Base-by-base conservation (phyloP, 192 early-diverging fungal genomes). In the Coemansia sp. region DNA sequence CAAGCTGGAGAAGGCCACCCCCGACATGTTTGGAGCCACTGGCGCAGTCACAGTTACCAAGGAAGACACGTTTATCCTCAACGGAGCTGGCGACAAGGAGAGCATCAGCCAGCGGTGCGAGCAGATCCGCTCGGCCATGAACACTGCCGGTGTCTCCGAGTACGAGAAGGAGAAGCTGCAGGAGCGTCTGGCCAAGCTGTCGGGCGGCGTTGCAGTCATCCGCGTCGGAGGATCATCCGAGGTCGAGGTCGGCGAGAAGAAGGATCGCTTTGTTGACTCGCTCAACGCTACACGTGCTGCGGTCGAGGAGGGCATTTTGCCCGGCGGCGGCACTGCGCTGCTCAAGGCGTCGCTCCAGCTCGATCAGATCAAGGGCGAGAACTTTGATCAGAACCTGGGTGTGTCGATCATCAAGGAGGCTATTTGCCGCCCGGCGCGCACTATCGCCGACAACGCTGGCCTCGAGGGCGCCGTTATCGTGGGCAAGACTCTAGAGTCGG, bases 181-280 rank as follows among this genome's bases (percentile, higher is more conserved):
- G 83, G 98, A 99, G 84, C 91, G 98, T 68, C 89, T 99, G 73
- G 98, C 98, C 68, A 98, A 98, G 83, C 83, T 99, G 20, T 90
- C 90, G 51, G 95, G 95, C 57, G 98, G 98, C 85, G 98, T 99
- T 55, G 98, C 98, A 56, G 97, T 99, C 66, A 98, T 99, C 77
- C 94, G 93, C 78, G 96, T 99, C 38, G 98, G 98, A 60, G 98
- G 98, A 34, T 72, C 91, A 31, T 96, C 94, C 22, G 98, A 99
- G 83, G 93, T 99, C 58, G 98, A 99, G 84, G 98, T 99, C 26
- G 95, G 96, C 56, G 98, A 99, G 83, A 99, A 98, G 93, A 99
- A 99, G 89, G 98, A 99, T 86, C 87, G 97, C 69, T 95, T 97
- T 70, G 95, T 94, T 65, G 98, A 99, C 81, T 94, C 98, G 21